Evolutionary conservation across 2,329 filamentous ascomycete species (phyloP).

Genomic region (Ascochyta fabae): DNA sequence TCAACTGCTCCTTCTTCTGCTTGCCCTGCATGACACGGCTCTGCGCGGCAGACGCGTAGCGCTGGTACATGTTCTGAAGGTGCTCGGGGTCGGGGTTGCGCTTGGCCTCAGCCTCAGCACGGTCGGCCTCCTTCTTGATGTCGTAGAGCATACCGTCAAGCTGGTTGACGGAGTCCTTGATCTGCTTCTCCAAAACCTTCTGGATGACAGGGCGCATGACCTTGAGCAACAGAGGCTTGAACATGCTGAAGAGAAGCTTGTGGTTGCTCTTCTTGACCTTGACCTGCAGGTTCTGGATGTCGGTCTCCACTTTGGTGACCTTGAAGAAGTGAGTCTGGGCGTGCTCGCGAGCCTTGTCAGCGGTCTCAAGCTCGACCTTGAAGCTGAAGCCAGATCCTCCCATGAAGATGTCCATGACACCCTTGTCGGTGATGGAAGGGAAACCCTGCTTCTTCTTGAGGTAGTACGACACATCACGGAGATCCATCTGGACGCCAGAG

Average conservation of each 20-base stretch:
- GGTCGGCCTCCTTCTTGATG: conserved; percentile 83
- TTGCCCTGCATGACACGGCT: conserved; percentile 76
- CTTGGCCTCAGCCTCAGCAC: conserved; percentile 69
- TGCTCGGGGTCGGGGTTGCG: conserved; percentile 71
- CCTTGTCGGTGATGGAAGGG: conserved; percentile 83
- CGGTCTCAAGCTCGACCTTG: conserved; percentile 85
- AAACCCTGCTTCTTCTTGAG: conserved; percentile 95
- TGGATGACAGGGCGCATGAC: conserved; percentile 83
- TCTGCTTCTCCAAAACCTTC: conserved; percentile 87
- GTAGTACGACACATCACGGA: conserved; percentile 82
- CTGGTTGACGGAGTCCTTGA: conserved; percentile 81
- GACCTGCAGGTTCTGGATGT: conserved; percentile 81
- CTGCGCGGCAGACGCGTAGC: conserved; percentile 79
- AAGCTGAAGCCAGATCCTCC: conserved; percentile 89
- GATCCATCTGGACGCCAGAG: conserved; percentile 89
- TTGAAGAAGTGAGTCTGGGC: conserved; percentile 91
- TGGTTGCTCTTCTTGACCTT: conserved; percentile 95
- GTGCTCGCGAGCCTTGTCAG: conserved; percentile 63
- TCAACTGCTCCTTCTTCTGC: conserved; percentile 71
- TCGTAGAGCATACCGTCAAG: conserved; percentile 75
- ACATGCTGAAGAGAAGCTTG: conserved; percentile 84
- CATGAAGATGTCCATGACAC: conserved; percentile 86
- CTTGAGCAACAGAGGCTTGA: conserved; percentile 87
- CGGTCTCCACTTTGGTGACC: conserved; percentile 84
- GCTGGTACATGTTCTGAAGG: conserved; percentile 81